Evolutionary conservation across 1,284 basidiomycete species (phyloP).

Genomic region (Fomitiporia mediterranea): DNA sequence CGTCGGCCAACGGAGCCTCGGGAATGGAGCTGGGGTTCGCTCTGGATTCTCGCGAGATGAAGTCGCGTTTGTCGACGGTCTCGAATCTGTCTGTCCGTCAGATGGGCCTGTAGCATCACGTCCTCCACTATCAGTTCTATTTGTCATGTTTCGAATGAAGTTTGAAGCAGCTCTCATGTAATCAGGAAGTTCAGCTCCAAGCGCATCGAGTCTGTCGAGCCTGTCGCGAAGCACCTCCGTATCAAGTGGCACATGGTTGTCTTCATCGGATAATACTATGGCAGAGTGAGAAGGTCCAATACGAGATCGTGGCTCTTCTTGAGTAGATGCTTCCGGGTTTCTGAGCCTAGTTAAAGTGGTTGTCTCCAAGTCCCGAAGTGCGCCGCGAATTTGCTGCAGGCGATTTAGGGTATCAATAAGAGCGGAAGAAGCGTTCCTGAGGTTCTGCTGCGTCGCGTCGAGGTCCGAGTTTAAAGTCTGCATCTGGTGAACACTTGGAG

Average conservation of each 20-base stretch:
- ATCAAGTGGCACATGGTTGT: slow-evolving; percentile 24
- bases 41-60: slow-evolving; percentile 2
- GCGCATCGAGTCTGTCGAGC: slow-evolving; percentile 25
- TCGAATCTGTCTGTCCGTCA: not conserved
- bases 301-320: not conserved
- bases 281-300: slow-evolving; percentile 34
- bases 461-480: not conserved
- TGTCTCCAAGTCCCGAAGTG: slow-evolving; percentile 27
- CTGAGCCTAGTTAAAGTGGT: slow-evolving; percentile 26
- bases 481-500: not conserved
- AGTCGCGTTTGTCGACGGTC: not conserved
- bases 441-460: not conserved
- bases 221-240: not conserved
- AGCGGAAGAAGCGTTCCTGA: slow-evolving; percentile 36
- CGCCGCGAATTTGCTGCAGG: slow-evolving; percentile 43
- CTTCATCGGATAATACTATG: slow-evolving; percentile 30
- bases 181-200: slow-evolving; percentile 26
- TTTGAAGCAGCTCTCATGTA: slow-evolving; percentile 2
- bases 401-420: slow-evolving; percentile 48
- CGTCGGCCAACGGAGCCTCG: too few species aligned
- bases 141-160: slow-evolving; percentile 6
- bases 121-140: not conserved
- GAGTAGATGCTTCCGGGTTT: not conserved
- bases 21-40: too few species aligned
- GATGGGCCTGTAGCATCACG: not conserved